phyloP scores from a whole-genome alignment of 2,329 filamentous ascomycete genomes.

The Trichoderma endophyticum region DNA sequence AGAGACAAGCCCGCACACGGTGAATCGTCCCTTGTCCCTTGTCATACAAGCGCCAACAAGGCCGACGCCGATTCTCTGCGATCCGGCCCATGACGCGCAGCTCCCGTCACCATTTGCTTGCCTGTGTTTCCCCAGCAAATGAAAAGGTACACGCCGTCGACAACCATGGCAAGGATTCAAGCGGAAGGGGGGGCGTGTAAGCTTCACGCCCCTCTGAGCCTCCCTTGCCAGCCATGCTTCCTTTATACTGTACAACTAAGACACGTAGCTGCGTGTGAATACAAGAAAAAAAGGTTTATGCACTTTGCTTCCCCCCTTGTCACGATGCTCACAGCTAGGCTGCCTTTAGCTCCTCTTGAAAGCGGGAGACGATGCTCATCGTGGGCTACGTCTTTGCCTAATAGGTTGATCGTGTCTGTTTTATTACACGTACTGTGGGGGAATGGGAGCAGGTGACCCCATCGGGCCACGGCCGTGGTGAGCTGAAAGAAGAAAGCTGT shows the following conservation, averaged over 20 bases:
- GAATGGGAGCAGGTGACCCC: slow-evolving; percentile 1
- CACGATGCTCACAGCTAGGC: background rate
- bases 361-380: background rate
- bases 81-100: slow-evolving; percentile 5
- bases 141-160: background rate
- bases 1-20: background rate
- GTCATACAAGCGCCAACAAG: background rate
- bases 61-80: background rate
- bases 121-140: background rate
- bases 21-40: background rate
- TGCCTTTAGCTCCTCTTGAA: background rate
- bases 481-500: background rate
- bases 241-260: background rate
- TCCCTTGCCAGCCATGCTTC: background rate
- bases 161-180: background rate
- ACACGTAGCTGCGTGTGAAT: background rate
- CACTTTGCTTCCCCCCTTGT: background rate
- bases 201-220: background rate
- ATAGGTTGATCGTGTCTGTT: background rate
- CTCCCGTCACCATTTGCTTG: slow-evolving; percentile 8
- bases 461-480: slow-evolving; percentile 6
- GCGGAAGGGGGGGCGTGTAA: background rate
- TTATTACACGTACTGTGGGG: background rate
- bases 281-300: background rate
- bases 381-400: background rate